Percentiles rank a stretch among this genome's conserved stretches.
phyloP scores from a whole-genome alignment of 75 land plant species.

The Cryptomeria japonica region DNA sequence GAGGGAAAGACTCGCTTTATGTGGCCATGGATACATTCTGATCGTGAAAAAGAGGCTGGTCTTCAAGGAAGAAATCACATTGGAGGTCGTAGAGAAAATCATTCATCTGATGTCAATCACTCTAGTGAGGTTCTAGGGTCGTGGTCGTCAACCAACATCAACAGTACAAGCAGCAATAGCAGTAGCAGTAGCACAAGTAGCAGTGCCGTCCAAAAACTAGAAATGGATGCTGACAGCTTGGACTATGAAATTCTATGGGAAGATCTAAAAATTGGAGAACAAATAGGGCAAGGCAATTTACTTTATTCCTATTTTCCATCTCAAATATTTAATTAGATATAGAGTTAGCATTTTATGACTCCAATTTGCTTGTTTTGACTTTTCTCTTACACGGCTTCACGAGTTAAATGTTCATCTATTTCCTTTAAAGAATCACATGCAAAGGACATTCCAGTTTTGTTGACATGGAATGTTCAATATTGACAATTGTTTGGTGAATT shows the following conservation, averaged over 20 bases:
- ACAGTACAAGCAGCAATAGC: slow-evolving; percentile 74
- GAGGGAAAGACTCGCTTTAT: slow-evolving; percentile 29
- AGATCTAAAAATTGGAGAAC: slow-evolving; percentile 89
- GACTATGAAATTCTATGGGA: slow-evolving; percentile 97
- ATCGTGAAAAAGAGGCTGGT: slow-evolving; percentile 33
- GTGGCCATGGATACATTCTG: slow-evolving; percentile 54
- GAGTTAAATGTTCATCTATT: background rate
- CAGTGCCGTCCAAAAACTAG: slow-evolving; percentile 59
- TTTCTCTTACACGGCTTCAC: background rate
- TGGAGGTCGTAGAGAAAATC: background rate
- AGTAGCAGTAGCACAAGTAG: slow-evolving; percentile 68
- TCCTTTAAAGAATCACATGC: background rate
- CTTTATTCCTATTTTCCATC: background rate
- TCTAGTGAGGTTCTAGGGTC: slow-evolving; percentile 59
- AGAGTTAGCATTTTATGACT: background rate
- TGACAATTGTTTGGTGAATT: background rate
- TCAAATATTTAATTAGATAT: background rate
- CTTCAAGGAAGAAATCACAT: slow-evolving; percentile 25
- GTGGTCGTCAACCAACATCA: slow-evolving; percentile 65
- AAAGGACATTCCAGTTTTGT: background rate
- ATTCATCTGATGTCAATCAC: slow-evolving; percentile 14
- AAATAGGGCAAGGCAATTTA: slow-evolving; percentile 88
- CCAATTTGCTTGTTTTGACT: background rate
- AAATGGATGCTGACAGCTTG: slow-evolving; percentile 58
- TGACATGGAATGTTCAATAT: background rate